Evolutionary conservation across 1,284 basidiomycete genomes (phyloP), one percentile per base, ranked within the genome.

Genomic region (Melanopsichium pennsylvanicum): DNA sequence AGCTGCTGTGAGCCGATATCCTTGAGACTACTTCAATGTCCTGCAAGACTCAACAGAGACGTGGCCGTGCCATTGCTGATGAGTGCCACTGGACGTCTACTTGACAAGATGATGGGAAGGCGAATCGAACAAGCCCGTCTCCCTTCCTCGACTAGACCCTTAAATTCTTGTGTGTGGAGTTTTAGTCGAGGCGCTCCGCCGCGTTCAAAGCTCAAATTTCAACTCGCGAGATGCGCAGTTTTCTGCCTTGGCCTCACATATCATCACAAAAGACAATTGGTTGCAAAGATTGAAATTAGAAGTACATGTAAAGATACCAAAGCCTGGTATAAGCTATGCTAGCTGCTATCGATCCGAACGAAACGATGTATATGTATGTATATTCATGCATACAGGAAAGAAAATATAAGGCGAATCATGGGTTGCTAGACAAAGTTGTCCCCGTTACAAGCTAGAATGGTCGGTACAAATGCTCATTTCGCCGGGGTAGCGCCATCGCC

Each of bases 301-400:
- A 61, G 49, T 61, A 61, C 56, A 59, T 29, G 34, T 9, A 34
- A 9, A 21, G 29, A 18, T 13, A 23, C 48, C n/a, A n/a, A 46
- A 52, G 38, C 56, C 33, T 25, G 56, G 49, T 59, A 59, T 59
- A 51, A n/a, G 56, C 44, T 47, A n/a, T 23, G 23, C 25, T 27
- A 47, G 39, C 56, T 41, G 48, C 27, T 47, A 42, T 38, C 39
- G 26, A 22, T 34, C n/a, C n/a, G 19, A 31, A 31, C 0, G 27
- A 37, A 7, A 16, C 15, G 15, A 18, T 23, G 18, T 40, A 4
- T 7, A 18, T 33, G n/a, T n/a, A n/a, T n/a, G n/a, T n/a, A n/a
- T n/a, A n/a, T n/a, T n/a, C n/a, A 7, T 49, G 11, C 15, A 21
- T 15, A 31, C 5, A 29, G 27, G 27, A 13, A 29, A 29, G 13